These are phyloP conservation scores for Rhodotorula sp. DNA, from an alignment of 1,284 basidiomycete species.

Conservation along the genomic window DNA sequence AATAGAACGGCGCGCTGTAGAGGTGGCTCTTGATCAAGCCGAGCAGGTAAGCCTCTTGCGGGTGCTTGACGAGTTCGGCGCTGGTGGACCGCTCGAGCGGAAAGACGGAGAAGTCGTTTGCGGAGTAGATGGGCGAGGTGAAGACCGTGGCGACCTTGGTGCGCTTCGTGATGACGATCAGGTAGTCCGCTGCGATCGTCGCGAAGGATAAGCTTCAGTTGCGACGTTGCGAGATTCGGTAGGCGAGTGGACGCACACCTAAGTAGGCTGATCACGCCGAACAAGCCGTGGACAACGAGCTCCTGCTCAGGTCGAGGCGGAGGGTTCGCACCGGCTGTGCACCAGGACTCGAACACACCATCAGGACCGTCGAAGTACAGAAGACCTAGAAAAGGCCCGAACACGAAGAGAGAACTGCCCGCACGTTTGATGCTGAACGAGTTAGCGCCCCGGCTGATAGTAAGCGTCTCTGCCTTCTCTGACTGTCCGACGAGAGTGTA, in stretches of 20 bases:
- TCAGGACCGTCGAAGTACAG: too few relatives aligned
- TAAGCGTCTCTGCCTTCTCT: slow-evolving; percentile 48
- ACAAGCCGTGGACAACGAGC: slow-evolving; percentile 69
- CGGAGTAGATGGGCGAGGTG: slow-evolving; percentile 80
- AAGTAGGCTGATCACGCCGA: slow-evolving; percentile 81
- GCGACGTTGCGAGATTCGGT: too few relatives aligned
- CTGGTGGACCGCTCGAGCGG: slow-evolving; percentile 68
- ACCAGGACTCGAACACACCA: not conserved
- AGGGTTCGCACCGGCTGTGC: slow-evolving; percentile 45
- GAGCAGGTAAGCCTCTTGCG: slow-evolving; percentile 83
- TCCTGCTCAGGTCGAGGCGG: slow-evolving; percentile 52
- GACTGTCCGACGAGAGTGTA: slow-evolving; percentile 41
- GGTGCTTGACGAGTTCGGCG: slow-evolving; percentile 62
- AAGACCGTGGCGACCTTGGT: slow-evolving; percentile 75
- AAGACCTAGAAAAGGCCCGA: not conserved
- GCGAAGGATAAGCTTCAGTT: too few relatives aligned
- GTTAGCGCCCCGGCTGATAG: slow-evolving; percentile 50
- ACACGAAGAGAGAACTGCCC: slow-evolving; percentile 21
- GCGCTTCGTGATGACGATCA: slow-evolving; percentile 83
- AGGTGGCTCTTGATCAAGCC: slow-evolving; percentile 84
- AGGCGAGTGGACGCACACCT: slow-evolving; percentile 57
- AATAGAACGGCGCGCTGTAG: slow-evolving; percentile 71
- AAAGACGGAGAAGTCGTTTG: slow-evolving; percentile 87
- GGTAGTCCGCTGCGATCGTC: slow-evolving; percentile 80
- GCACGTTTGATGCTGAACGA: slow-evolving; percentile 50